Conservation (phyloP, 345 rosid species). For the Salix arbutifolia region DNA sequence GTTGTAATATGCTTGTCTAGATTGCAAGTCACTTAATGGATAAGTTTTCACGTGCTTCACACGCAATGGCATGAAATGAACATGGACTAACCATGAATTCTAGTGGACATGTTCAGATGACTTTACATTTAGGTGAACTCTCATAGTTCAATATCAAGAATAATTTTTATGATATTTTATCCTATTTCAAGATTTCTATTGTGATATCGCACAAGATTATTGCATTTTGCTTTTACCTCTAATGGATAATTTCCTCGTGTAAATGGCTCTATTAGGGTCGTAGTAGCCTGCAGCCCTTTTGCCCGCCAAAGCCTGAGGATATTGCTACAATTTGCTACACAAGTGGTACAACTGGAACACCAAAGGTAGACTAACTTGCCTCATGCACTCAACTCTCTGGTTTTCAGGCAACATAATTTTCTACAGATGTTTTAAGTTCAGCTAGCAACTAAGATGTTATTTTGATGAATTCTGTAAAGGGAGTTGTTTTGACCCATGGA, state of each 20-base stretch:
- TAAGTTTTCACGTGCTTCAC: too few relatives aligned
- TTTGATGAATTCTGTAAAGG: slow-evolving; percentile 43
- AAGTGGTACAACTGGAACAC: slow-evolving; percentile 97
- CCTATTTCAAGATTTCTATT: background rate
- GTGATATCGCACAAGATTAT: background rate
- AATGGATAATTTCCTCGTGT: background rate
- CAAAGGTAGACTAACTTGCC: slow-evolving; percentile 57
- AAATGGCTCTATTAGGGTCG: slow-evolving; percentile 57
- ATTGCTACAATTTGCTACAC: slow-evolving; percentile 94
- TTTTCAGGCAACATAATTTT: background rate
- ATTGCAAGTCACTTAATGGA: too few relatives aligned
- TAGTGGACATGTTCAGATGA: background rate
- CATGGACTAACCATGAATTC: background rate
- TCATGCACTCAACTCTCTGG: slow-evolving; percentile 15
- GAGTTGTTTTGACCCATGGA: slow-evolving; percentile 79
- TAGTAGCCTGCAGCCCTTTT: slow-evolving; percentile 59
- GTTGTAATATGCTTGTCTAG: background rate
- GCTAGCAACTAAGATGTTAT: slow-evolving; percentile 17
- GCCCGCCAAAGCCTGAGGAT: slow-evolving; percentile 75
- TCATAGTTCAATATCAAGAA: background rate
- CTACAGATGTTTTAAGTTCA: slow-evolving; percentile 5
- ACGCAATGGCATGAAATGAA: too few relatives aligned
- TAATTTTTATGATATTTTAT: background rate
- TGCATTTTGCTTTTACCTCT: background rate
- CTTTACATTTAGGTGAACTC: background rate